Conservation (phyloP, 2,329 filamentous ascomycete genomes). For the Hypomyces perniciosus region DNA sequence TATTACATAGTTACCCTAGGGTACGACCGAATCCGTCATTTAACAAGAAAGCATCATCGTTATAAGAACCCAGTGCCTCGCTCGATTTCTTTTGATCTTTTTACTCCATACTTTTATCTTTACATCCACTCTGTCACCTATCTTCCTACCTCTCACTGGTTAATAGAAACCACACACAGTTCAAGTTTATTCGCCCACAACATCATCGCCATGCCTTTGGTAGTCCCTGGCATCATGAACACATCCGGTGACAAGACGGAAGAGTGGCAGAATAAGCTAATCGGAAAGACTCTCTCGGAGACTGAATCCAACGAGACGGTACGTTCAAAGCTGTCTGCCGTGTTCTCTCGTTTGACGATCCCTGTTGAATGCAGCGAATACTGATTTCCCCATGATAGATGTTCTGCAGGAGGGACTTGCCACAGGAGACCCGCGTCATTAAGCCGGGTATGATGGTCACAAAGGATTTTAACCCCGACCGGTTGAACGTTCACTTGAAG, state of each 20-base stretch:
- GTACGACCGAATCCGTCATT: not conserved
- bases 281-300: slow-evolving; percentile 57
- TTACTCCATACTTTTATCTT: not conserved
- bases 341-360: not conserved
- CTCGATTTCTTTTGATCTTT: not conserved
- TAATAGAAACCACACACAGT: not conserved
- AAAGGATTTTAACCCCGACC: slow-evolving; percentile 47
- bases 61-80: not conserved
- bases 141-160: not conserved
- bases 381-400: slow-evolving; percentile 32
- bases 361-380: not conserved
- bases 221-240: slow-evolving; percentile 52
- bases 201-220: slow-evolving; percentile 53
- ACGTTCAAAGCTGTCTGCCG: slow-evolving; percentile 16
- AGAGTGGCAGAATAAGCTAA: slow-evolving; percentile 56
- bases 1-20: too few relatives aligned
- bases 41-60: not conserved
- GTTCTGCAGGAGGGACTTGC: slow-evolving; percentile 56
- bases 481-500: slow-evolving; percentile 54
- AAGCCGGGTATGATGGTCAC: slow-evolving; percentile 52
- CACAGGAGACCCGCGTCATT: slow-evolving; percentile 50
- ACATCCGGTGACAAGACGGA: slow-evolving; percentile 42
- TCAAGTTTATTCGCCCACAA: not conserved
- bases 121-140: not conserved
- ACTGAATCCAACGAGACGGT: slow-evolving; percentile 47